These are phyloP conservation scores for Volvox carteri DNA, from an alignment of 163 green algal genomes.

Conservation along the genomic window DNA sequence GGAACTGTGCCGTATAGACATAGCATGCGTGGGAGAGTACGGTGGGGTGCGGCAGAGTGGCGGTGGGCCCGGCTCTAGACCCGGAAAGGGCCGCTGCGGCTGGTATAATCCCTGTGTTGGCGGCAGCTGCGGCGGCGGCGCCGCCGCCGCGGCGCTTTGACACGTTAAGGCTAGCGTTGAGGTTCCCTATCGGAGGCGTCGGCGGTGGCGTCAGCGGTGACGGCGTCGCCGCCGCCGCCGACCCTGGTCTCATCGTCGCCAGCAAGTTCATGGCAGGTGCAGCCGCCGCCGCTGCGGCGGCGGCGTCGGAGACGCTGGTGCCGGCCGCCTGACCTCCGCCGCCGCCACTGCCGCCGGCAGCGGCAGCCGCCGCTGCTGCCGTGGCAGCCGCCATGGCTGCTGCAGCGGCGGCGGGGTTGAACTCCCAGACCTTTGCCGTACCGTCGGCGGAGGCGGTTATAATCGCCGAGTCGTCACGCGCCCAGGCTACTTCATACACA, in stretches of 20 bases:
- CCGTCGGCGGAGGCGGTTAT: conserved; percentile 56
- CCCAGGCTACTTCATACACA: conserved; percentile 56
- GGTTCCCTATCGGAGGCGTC: too few relatives aligned
- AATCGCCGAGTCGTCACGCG: conserved; percentile 51
- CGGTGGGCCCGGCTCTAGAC: neutral
- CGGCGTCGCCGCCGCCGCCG: neutral
- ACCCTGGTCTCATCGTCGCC: neutral
- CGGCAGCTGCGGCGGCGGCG: neutral
- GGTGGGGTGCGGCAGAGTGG: conserved; percentile 30
- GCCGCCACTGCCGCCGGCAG: neutral
- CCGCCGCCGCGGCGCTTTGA: neutral
- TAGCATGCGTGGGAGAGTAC: conserved; percentile 44
- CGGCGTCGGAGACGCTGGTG: neutral
- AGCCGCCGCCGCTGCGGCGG: conserved; percentile 2
- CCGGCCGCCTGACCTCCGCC: too few relatives aligned
- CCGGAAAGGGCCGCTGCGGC: neutral
- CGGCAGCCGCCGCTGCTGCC: conserved; percentile 1
- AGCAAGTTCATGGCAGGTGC: conserved; percentile 28
- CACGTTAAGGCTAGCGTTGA: neutral
- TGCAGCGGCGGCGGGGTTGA: conserved; percentile 32
- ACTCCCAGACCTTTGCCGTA: conserved; percentile 58
- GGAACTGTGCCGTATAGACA: conserved; percentile 50
- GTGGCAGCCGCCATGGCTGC: conserved; percentile 3
- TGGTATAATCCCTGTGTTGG: neutral
- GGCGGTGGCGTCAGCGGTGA: neutral